Evolutionary conservation across 768 basidiomycete species (phyloP).

Genomic region (Suillus sp.): DNA sequence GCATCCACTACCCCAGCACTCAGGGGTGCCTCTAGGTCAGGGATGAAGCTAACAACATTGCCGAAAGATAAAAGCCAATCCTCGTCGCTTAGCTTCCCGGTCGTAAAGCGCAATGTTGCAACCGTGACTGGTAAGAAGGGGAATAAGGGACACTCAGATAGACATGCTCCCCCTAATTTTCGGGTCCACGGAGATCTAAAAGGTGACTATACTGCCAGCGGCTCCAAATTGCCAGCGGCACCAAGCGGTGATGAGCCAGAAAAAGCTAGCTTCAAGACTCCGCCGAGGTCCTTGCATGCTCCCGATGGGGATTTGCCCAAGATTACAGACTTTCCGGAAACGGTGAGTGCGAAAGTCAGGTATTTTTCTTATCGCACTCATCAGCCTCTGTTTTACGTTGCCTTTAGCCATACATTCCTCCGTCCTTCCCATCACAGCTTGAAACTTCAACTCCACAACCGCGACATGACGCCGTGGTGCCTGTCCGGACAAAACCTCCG

Average conservation of each 20-base stretch:
- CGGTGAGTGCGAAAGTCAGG: slow-evolving; percentile 31
- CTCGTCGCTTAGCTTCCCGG: slow-evolving; percentile 44
- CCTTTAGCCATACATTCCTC: slow-evolving; percentile 49
- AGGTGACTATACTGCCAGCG: slow-evolving; percentile 17
- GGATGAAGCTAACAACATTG: neutral
- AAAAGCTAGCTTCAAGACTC: slow-evolving; percentile 7
- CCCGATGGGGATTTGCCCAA: slow-evolving; percentile 20
- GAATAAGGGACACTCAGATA: slow-evolving; percentile 13
- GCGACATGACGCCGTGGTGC: slow-evolving; percentile 17
- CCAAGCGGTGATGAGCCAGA: slow-evolving; percentile 11
- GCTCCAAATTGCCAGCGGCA: slow-evolving; percentile 17
- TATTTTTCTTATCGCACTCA: slow-evolving; percentile 20
- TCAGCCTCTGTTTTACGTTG: slow-evolving; percentile 7
- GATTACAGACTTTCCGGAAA: slow-evolving; percentile 40
- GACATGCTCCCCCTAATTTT: slow-evolving; percentile 10
- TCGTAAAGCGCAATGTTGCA: slow-evolving; percentile 41
- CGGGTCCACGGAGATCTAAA: slow-evolving; percentile 10
- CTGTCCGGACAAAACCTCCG: slow-evolving; percentile 44
- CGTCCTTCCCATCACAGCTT: slow-evolving; percentile 56
- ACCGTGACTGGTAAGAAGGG: slow-evolving; percentile 26
- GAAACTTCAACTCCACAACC: slow-evolving; percentile 54
- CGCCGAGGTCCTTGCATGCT: slow-evolving; percentile 9
- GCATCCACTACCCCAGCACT: slow-evolving; percentile 14
- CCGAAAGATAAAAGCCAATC: slow-evolving; percentile 18
- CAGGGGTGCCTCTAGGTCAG: slow-evolving; percentile 14